phyloP scores from a whole-genome alignment of 2,329 filamentous ascomycete species.

The Aureobasidium uvarum region DNA sequence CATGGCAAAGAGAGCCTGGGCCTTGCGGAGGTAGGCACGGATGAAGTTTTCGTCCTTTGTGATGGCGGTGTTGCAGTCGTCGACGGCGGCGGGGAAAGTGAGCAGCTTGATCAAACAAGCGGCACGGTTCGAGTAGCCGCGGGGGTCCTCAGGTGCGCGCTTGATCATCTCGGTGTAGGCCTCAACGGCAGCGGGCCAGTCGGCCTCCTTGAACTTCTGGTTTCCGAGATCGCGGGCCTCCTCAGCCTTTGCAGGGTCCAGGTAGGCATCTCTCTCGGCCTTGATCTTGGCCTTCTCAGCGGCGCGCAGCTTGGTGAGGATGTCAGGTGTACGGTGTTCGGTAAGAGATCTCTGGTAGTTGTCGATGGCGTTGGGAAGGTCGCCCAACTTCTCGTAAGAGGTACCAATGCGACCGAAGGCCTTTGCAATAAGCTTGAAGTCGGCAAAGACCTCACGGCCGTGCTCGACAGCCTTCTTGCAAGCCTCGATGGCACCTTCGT shows the following conservation, averaged over 20 bases:
- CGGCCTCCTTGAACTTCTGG: slow-evolving; percentile 92
- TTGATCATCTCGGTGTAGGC: slow-evolving; percentile 97
- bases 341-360: slow-evolving; percentile 93
- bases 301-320: slow-evolving; percentile 85
- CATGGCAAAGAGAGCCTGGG: slow-evolving; percentile 94
- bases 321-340: slow-evolving; percentile 93
- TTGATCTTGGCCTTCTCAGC: slow-evolving; percentile 85
- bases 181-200: slow-evolving; percentile 92
- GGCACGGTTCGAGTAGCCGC: slow-evolving; percentile 95
- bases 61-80: slow-evolving; percentile 89
- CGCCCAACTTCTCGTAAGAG: slow-evolving; percentile 87
- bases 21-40: slow-evolving; percentile 93
- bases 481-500: slow-evolving; percentile 77
- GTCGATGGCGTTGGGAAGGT: slow-evolving; percentile 74
- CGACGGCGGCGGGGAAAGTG: slow-evolving; percentile 87
- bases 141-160: slow-evolving; percentile 85
- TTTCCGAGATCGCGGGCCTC: slow-evolving; percentile 94
- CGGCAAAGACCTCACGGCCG: slow-evolving; percentile 82
- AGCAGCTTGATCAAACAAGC: slow-evolving; percentile 96
- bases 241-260: slow-evolving; percentile 89
- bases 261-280: slow-evolving; percentile 71
- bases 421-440: slow-evolving; percentile 98
- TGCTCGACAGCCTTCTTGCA: slow-evolving; percentile 89
- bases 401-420: slow-evolving; percentile 92
- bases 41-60: slow-evolving; percentile 90